Base-by-base conservation (phyloP, 352 stramenopile species). In the Phytophthora pinifolia region DNA sequence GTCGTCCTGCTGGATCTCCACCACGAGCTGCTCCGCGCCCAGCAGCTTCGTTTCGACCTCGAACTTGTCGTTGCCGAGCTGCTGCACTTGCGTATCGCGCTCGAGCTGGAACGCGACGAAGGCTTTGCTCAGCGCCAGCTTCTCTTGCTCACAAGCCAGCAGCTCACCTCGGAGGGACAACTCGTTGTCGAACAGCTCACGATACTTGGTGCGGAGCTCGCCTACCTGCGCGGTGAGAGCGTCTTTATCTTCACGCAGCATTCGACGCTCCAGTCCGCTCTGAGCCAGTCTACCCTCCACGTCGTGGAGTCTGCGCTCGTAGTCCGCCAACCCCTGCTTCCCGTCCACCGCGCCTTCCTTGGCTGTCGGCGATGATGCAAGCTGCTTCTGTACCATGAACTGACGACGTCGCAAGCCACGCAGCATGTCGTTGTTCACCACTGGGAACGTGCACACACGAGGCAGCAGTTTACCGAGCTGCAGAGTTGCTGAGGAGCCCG, bases 81-180 rank as follows among this genome's bases (percentile, higher is more conserved):
- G 63, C 57, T 87, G 72, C 5, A 70, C 14, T 10, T 72, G 54
- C 1, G 46, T 43, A 36, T 73, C 71, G 12, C 70, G 72, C 30
- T 88, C 74, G 15, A 83, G 60, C 34, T 88, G 77, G 42, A 88
- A 80, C 6, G 83, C 69, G 10, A 90, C 69, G 29, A 90, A 83
- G 3, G 78, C 77, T 38, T 87, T 83, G 36, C 76, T 84, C 6
- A 90, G 37, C 6, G 55, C 62, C n/a, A 90, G 56, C 34, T 90
- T 90, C 12, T 90, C 78, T 34, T 87, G 72, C 36, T 90, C 80
- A 41, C 72, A 83, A 2, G 64, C 44, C 3, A 90, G 58, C 31
- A 90, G 56, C 36, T 90, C 76, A 29, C 70, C 80, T 4, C 77
- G 74, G 29, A 86, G 65, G 6, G 70, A 65, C 6, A 88, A 60